Percentiles rank a stretch among this genome's conserved stretches.
Evolutionary conservation across 2,329 filamentous ascomycete species (phyloP).

Genomic region (Grosmannia huntii): DNA sequence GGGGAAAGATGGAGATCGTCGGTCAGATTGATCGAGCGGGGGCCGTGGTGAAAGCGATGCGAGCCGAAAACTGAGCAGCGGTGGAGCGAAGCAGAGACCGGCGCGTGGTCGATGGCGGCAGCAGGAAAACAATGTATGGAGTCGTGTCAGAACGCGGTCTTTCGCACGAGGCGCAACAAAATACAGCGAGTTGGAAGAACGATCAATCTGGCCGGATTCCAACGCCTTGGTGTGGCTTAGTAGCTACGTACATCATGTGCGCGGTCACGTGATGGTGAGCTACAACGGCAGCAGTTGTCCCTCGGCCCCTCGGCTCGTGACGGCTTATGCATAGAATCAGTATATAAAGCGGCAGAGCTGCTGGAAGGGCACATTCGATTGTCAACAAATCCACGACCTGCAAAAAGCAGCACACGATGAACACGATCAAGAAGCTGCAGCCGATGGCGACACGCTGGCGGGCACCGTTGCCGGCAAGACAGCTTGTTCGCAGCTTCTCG

Average conservation of each 20-base stretch:
- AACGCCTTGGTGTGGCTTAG: not conserved
- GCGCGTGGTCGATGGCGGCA: not conserved
- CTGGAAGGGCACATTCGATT: not conserved
- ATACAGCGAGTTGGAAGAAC: not conserved
- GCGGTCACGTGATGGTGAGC: not conserved
- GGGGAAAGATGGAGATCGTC: not conserved
- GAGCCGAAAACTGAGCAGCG: not conserved
- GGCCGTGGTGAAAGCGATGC: not conserved
- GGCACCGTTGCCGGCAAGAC: slow-evolving; percentile 41
- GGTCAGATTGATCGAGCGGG: not conserved
- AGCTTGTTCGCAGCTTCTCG: slow-evolving; percentile 36
- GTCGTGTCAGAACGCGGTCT: not conserved
- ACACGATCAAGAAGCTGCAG: slow-evolving; percentile 43
- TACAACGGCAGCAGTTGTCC: not conserved
- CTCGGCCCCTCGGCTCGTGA: not conserved
- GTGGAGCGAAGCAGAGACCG: not conserved
- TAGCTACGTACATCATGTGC: not conserved
- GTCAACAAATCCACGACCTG: not conserved
- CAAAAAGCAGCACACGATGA: slow-evolving; percentile 25
- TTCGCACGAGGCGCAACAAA: not conserved
- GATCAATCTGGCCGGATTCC: not conserved
- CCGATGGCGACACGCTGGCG: slow-evolving; percentile 48
- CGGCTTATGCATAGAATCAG: not conserved
- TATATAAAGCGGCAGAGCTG: not conserved
- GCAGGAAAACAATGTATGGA: not conserved